A percentile compares a stretch with the other conserved stretches of the same genome.
phyloP scores from a whole-genome alignment of 495 filamentous ascomycete genomes.

The Aspergillus saccharolyticus region DNA sequence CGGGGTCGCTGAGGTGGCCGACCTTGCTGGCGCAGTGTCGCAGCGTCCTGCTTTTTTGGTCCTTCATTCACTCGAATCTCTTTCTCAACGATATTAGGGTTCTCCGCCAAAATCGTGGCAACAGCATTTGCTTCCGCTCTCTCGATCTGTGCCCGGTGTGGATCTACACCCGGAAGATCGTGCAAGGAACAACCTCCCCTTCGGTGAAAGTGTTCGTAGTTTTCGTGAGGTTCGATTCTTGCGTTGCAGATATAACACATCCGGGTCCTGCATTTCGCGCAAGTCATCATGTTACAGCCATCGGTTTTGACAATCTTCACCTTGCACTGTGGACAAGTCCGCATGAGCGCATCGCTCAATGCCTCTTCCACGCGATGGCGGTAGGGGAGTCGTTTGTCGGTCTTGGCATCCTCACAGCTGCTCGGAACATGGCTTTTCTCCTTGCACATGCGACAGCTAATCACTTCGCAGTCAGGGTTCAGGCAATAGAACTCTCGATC shows the following conservation, averaged over 20 bases:
- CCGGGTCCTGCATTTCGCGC: slow-evolving; percentile 55
- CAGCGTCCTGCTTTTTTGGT: neutral
- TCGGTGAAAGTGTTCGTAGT: slow-evolving; percentile 24
- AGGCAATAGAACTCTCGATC: slow-evolving; percentile 73
- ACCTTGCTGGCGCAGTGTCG: neutral
- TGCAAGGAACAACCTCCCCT: slow-evolving; percentile 57
- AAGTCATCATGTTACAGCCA: slow-evolving; percentile 84
- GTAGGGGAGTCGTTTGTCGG: slow-evolving; percentile 52
- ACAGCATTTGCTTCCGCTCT: slow-evolving; percentile 58
- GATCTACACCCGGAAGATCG: slow-evolving; percentile 49
- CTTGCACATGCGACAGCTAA: slow-evolving; percentile 72
- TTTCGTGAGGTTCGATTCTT: slow-evolving; percentile 33
- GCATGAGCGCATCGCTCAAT: slow-evolving; percentile 72
- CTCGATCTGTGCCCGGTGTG: slow-evolving; percentile 62
- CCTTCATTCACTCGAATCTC: slow-evolving; percentile 15
- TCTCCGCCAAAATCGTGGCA: slow-evolving; percentile 22
- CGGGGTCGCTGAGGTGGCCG: neutral
- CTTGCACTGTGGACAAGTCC: slow-evolving; percentile 62
- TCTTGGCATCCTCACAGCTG: slow-evolving; percentile 63
- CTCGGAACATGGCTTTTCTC: slow-evolving; percentile 68
- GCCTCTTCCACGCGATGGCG: slow-evolving; percentile 75
- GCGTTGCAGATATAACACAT: slow-evolving; percentile 67
- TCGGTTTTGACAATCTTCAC: slow-evolving; percentile 56
- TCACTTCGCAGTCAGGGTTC: slow-evolving; percentile 56
- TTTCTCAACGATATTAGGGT: slow-evolving; percentile 18